Evolutionary conservation across 2,329 filamentous ascomycete species (phyloP), one percentile per base, ranked within the genome.

Genomic region (Lachnellula cervina): DNA sequence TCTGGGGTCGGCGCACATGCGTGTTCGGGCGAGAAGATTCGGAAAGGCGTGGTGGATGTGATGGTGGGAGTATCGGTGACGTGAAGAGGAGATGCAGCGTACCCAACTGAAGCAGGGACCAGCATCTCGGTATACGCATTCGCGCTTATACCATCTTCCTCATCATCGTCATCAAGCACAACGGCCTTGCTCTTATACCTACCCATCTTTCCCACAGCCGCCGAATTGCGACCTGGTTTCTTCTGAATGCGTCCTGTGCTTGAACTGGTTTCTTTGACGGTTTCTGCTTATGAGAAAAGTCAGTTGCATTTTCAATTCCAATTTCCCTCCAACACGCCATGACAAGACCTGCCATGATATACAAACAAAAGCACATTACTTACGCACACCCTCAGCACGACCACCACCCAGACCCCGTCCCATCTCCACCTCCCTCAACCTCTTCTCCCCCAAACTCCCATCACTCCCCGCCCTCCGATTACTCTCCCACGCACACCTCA

Each of bases 401-500:
- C 23, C 50, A 40, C 14, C 35, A 9, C 8, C 28, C 46, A 43
- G 5, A 19, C 49, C 52, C 19, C n/a, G 16, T 42, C 32, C 47
- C 35, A 52, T 60, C 48, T 48, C 57, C 56, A 4, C 61, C 21
- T 6, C 55, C 58, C 19, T 21, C 28, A 21, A 9, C 8, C 56
- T 45, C 68, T 67, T 69, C 55, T 67, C 68, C 7, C 35, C 34
- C 49, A 61, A 9, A 32, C 48, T 56, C 7, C 65, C 59, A 51
- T 65, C 61, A 52, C 66, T 70, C 52, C 56, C 53, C n/a, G 56
- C 34, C 40, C 17, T 49, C 32, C 45, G 55, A 19, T 57, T 52
- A 19, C 66, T 59, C 51, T 60, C 52, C 58, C 69, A 71, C 17
- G 60, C 62, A 25, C 53, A 57, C 32, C 53, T 64, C 57, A 70